Base-by-base conservation (phyloP, 139 green algal species). In the Diplosphaera chodatii region DNA sequence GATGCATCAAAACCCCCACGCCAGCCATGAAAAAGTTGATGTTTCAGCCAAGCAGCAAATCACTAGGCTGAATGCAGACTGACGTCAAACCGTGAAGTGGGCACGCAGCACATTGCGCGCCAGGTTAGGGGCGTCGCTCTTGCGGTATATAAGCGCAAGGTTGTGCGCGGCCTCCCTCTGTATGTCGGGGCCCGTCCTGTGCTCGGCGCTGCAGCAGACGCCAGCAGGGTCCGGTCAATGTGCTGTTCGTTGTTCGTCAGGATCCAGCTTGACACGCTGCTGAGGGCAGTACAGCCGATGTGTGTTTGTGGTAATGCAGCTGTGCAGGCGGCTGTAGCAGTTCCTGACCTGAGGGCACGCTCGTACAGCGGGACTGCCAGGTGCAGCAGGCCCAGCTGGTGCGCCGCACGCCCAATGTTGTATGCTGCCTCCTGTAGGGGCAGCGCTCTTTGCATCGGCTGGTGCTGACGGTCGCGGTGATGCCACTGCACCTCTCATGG, bases 351-450 rank as follows among this genome's bases (percentile, higher is more conserved):
- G 23, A 92, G 78, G 1, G 71, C 84, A 1, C 65, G 29, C 34
- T 87, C 28, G 59, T 94, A 94, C 63, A 82, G 83, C 34, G 83
- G 77, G 13, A 88, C 82, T 5, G 92, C 92, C 16, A 97, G 40
- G 67, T 92, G 82, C 32, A 85, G 23, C 37, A 97, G 76, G 15
- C 88, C 86, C 30, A 97, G 70, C 27, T 91, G 80, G 62, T 96
- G 91, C 5, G 86, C 83, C 10, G 89, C 91, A 3, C 92, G 76
- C 0, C 83, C 92, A 15, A 95, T 34, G 79, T 97, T 97, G 83
- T 96, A 97, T 1, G 63, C 64, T 1, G 71, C 74, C 73, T 96
- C 91, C 55, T 92, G 74, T 23, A 21, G 34, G 3, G 48, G 37
- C 37, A 48, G n/a, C n/a, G n/a, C n/a, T 13, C 8, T 48, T 8